Evolutionary conservation across 495 filamentous ascomycete species (phyloP).

Genomic region (Wilcoxina mikolae): DNA sequence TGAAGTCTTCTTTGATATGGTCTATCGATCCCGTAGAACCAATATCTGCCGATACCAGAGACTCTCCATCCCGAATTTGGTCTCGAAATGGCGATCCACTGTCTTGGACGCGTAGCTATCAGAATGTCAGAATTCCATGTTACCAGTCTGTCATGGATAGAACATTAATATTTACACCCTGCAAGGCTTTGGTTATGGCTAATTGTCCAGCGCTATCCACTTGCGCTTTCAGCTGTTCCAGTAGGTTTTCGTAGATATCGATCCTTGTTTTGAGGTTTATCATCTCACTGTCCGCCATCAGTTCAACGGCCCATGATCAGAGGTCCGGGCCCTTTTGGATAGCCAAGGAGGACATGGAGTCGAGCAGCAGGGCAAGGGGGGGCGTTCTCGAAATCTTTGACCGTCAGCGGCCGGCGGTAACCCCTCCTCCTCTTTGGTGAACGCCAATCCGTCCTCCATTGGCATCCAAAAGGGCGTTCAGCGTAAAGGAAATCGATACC

Average conservation of each 20-base stretch:
- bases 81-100: not conserved
- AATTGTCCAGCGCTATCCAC: slow-evolving; percentile 38
- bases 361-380: not conserved
- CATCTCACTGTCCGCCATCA: slow-evolving; percentile 29
- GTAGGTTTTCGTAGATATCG: slow-evolving; percentile 34
- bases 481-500: not conserved
- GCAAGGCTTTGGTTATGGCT: slow-evolving; percentile 30
- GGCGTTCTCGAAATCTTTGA: not conserved
- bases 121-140: not conserved
- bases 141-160: not conserved
- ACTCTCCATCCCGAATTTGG: slow-evolving; percentile 23
- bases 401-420: not conserved
- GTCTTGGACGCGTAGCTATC: not conserved
- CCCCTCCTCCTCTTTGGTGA: no score
- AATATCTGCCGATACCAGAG: slow-evolving; percentile 36
- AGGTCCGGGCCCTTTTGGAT: slow-evolving; percentile 1
- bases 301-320: not conserved
- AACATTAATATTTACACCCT: slow-evolving; percentile 15
- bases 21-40: slow-evolving; percentile 49
- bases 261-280: slow-evolving; percentile 39
- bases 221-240: slow-evolving; percentile 31
- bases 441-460: no score
- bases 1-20: slow-evolving; percentile 46
- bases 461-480: slow-evolving; percentile 5
- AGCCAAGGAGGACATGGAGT: not conserved